Conservation (phyloP, 2,329 filamentous ascomycete genomes). For the Aureobasidium subglaciale region DNA sequence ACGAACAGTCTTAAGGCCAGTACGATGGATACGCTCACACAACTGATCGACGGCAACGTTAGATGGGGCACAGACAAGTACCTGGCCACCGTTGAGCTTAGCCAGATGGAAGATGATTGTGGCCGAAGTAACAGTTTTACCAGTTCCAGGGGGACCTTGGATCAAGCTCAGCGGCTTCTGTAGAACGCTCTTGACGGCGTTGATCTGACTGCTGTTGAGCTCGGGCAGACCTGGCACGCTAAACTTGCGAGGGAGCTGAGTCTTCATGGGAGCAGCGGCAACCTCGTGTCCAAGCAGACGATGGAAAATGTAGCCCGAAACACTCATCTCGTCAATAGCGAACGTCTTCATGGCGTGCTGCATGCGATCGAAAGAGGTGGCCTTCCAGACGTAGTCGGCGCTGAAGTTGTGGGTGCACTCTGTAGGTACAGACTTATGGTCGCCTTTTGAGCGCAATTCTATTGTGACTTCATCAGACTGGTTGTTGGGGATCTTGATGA, state of each 20-base stretch:
- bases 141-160: slow-evolving; percentile 91
- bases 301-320: slow-evolving; percentile 98
- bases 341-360: slow-evolving; percentile 99
- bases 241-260: slow-evolving; percentile 91
- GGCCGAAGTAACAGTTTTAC: slow-evolving; percentile 96
- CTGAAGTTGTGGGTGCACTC: slow-evolving; percentile 98
- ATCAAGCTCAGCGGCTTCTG: slow-evolving; percentile 93
- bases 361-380: slow-evolving; percentile 98
- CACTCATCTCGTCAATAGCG: slow-evolving; percentile 94
- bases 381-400: slow-evolving; percentile 98
- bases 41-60: slow-evolving; percentile 98
- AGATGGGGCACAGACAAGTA: slow-evolving; percentile 92
- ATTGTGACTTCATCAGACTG: slow-evolving; percentile 96
- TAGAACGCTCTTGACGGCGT: slow-evolving; percentile 89
- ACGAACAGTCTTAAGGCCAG: slow-evolving; percentile 91
- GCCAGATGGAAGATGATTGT: slow-evolving; percentile 98
- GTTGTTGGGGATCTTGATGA: slow-evolving; percentile 99
- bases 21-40: slow-evolving; percentile 91
- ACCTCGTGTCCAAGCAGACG: slow-evolving; percentile 93
- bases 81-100: slow-evolving; percentile 90
- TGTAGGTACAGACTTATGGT: slow-evolving; percentile 91
- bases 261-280: slow-evolving; percentile 89
- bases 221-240: slow-evolving; percentile 90
- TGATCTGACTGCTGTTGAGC: slow-evolving; percentile 90
- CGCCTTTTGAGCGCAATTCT: slow-evolving; percentile 86